A percentile compares a stretch with the other conserved stretches of the same genome.
phyloP scores from a whole-genome alignment of 2,329 filamentous ascomycete genomes.

The Pseudogymnoascus sp. region DNA sequence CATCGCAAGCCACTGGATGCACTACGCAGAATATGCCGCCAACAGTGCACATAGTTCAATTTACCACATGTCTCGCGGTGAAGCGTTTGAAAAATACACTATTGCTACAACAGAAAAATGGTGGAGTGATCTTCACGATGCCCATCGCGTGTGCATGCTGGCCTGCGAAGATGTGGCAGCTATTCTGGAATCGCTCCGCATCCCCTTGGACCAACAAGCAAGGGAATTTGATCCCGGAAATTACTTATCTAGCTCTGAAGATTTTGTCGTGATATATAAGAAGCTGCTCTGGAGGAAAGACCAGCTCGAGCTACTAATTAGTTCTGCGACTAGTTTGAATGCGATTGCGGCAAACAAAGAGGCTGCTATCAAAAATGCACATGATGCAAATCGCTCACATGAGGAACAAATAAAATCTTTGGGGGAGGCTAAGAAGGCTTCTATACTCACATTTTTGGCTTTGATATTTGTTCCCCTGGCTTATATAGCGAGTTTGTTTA shows the following conservation, averaged over 20 bases:
- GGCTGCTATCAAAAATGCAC: neutral
- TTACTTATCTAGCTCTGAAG: neutral
- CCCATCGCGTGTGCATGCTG: neutral
- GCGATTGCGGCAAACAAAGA: neutral
- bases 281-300: neutral
- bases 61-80: neutral
- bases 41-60: neutral
- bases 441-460: conserved; percentile 27
- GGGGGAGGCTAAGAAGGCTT: neutral
- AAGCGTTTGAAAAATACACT: neutral
- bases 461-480: conserved; percentile 31
- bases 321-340: neutral
- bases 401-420: neutral
- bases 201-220: neutral
- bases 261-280: neutral
- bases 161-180: neutral
- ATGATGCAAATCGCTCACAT: neutral
- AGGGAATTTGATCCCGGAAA: neutral
- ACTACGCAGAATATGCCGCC: neutral
- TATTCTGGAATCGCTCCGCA: neutral
- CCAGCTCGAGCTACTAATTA: neutral
- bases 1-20: neutral
- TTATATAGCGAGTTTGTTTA: conserved; percentile 26
- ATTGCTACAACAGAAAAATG: neutral
- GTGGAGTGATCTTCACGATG: neutral